A percentile compares a stretch with the other conserved stretches of the same genome.
phyloP scores from a whole-genome alignment of 2,329 filamentous ascomycete species.

The Penicillium sp. region DNA sequence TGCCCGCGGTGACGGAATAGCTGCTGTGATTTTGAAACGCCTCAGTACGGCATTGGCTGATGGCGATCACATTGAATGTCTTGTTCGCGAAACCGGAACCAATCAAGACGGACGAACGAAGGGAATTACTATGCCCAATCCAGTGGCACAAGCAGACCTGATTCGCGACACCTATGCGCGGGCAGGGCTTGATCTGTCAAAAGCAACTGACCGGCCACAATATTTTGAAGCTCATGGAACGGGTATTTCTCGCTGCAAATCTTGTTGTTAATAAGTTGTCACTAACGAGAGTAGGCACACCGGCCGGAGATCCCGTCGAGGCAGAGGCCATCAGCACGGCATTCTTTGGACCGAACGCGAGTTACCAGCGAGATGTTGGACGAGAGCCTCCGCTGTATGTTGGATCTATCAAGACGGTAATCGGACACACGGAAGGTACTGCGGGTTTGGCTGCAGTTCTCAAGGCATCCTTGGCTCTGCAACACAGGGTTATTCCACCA shows the following conservation, averaged over 20 bases:
- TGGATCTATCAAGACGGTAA: conserved; percentile 29
- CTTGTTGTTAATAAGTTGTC: background rate
- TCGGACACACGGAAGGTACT: conserved; percentile 35
- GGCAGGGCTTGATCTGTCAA: conserved; percentile 34
- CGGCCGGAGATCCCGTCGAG: conserved; percentile 22
- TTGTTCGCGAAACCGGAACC: conserved; percentile 32
- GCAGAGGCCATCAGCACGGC: conserved; percentile 21
- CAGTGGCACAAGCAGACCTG: conserved; percentile 36
- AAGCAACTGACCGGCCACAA: conserved; percentile 29
- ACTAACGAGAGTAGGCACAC: conserved; percentile 14
- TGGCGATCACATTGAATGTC: conserved; percentile 42
- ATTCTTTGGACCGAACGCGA: conserved; percentile 14
- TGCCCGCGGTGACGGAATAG: conserved; percentile 50
- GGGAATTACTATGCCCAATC: conserved; percentile 35
- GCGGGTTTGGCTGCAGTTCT: conserved; percentile 30
- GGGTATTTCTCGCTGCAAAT: conserved; percentile 20
- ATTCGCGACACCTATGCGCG: conserved; percentile 38
- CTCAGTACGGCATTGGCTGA: conserved; percentile 45
- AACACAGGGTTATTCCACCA: conserved; percentile 31
- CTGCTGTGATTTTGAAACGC: conserved; percentile 48
- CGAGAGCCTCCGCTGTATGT: conserved; percentile 20
- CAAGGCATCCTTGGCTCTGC: conserved; percentile 38
- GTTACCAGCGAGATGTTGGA: conserved; percentile 4
- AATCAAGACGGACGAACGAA: conserved; percentile 36
- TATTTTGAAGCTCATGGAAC: conserved; percentile 47